phyloP scores from a whole-genome alignment of 306 rosid species.

The Coriaria nepalensis region DNA sequence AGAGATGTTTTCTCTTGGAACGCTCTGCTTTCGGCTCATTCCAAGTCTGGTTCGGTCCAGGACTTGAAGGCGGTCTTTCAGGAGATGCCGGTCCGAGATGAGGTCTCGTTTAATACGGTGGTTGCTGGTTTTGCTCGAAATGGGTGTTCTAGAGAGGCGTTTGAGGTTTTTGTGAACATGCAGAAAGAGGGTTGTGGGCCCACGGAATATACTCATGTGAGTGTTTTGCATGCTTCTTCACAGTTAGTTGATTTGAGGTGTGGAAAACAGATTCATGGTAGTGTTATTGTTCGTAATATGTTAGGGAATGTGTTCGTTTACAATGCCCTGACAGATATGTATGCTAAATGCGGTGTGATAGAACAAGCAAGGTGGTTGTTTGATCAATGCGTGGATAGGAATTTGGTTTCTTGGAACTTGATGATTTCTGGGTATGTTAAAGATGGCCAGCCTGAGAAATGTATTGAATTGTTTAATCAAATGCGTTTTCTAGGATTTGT shows the following conservation, averaged over 20 bases:
- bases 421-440: constrained; percentile 19
- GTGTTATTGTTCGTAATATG: constrained; percentile 12
- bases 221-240: constrained; percentile 42
- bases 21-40: constrained; percentile 34
- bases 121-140: constrained; percentile 34
- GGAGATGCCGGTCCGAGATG: constrained; percentile 43
- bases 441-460: constrained; percentile 17
- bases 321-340: constrained; percentile 17
- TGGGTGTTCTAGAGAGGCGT: constrained; percentile 26
- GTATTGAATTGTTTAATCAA: constrained; percentile 12
- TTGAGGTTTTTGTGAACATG: constrained; percentile 31
- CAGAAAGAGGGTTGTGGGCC: constrained; percentile 35
- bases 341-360: constrained; percentile 22
- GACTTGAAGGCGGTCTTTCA: constrained; percentile 17
- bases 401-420: constrained; percentile 22
- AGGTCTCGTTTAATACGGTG: constrained; percentile 41
- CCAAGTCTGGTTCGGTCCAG: constrained; percentile 9
- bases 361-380: constrained; percentile 22
- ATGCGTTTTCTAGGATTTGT: constrained; percentile 11
- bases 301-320: constrained; percentile 13
- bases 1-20: constrained; percentile 53
- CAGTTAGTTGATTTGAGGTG: constrained; percentile 13
- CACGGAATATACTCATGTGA: constrained; percentile 38
- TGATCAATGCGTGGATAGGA: constrained; percentile 14
- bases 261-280: constrained; percentile 51